A percentile compares a stretch with the other conserved stretches of the same genome.
phyloP scores from a whole-genome alignment of 192 early-diverging fungal species.

The Chytriomyces hyalinus region DNA sequence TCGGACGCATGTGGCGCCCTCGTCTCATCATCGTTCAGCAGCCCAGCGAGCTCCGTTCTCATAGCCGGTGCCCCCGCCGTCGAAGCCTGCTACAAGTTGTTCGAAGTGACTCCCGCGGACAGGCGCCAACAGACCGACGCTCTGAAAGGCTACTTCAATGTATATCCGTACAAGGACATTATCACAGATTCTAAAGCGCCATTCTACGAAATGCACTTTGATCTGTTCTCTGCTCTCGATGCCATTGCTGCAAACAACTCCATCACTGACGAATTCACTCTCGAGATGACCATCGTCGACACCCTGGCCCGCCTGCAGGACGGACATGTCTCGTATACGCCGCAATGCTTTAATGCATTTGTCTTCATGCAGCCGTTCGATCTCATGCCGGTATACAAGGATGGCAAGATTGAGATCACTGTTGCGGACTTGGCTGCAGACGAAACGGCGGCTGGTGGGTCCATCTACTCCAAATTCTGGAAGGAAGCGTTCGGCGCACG shows the following conservation, averaged over 20 bases:
- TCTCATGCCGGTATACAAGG: not conserved
- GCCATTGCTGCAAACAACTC: slow-evolving; percentile 3
- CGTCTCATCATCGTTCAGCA: not conserved
- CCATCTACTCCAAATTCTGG: slow-evolving; percentile 1
- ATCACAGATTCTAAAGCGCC: not conserved
- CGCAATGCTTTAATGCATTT: not conserved
- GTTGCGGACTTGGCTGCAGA: not conserved
- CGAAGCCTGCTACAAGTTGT: not conserved
- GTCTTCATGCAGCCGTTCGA: slow-evolving; percentile 6
- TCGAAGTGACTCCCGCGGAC: not conserved
- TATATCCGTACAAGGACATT: slow-evolving; percentile 10
- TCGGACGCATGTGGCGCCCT: not conserved
- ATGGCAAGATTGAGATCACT: not conserved
- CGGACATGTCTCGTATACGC: slow-evolving; percentile 2
- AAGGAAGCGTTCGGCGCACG: not conserved
- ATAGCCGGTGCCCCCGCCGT: not conserved
- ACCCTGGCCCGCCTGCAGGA: slow-evolving; percentile 10
- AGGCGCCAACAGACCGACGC: not conserved
- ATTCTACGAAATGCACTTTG: slow-evolving; percentile 5
- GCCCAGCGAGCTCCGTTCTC: not conserved
- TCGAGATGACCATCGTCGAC: slow-evolving; percentile 2
- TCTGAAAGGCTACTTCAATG: slow-evolving; percentile 2
- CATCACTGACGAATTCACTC: slow-evolving; percentile 3
- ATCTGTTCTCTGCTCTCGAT: slow-evolving; percentile 11
- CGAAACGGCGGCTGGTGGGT: not conserved